These are phyloP conservation scores for Pythium periplocum DNA, from an alignment of 352 stramenopile genomes.

Conservation along the genomic window DNA sequence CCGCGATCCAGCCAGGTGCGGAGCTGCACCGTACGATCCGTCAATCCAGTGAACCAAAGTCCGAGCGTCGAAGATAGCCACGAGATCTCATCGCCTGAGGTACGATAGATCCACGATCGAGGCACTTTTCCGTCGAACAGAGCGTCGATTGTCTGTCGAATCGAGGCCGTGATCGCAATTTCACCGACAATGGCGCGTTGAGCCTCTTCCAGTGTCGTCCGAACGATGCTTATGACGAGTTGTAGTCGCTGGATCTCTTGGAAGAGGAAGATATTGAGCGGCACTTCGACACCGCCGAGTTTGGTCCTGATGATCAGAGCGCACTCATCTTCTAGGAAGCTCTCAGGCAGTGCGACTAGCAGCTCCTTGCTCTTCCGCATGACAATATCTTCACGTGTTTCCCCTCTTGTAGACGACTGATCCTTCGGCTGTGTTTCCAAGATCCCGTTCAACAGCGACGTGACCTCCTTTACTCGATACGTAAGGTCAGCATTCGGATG, in stretches of 20 bases:
- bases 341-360: constrained; percentile 33
- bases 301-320: constrained; percentile 35
- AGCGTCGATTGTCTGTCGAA: constrained; percentile 54
- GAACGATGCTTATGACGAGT: constrained; percentile 46
- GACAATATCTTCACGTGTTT: constrained; percentile 60
- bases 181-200: constrained; percentile 60
- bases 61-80: constrained; percentile 64
- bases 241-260: constrained; percentile 71
- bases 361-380: constrained; percentile 57
- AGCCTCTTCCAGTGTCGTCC: constrained; percentile 39
- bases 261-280: constrained; percentile 73
- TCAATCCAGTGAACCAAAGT: constrained; percentile 61
- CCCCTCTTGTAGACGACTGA: constrained; percentile 22
- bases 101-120: constrained; percentile 38
- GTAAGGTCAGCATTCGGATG: constrained; percentile 78
- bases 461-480: constrained; percentile 75
- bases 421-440: constrained; percentile 65
- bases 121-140: constrained; percentile 73
- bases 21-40: constrained; percentile 52
- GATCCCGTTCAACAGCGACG: constrained; percentile 49
- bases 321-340: constrained; percentile 44
- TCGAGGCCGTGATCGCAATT: constrained; percentile 40
- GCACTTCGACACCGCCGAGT: constrained; percentile 60
- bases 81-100: constrained; percentile 51
- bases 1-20: constrained; percentile 59